A percentile compares a stretch with the other conserved stretches of the same genome.
Evolutionary conservation across 148 eudicot genomes (phyloP).

Genomic region (Nyssa sinensis): DNA sequence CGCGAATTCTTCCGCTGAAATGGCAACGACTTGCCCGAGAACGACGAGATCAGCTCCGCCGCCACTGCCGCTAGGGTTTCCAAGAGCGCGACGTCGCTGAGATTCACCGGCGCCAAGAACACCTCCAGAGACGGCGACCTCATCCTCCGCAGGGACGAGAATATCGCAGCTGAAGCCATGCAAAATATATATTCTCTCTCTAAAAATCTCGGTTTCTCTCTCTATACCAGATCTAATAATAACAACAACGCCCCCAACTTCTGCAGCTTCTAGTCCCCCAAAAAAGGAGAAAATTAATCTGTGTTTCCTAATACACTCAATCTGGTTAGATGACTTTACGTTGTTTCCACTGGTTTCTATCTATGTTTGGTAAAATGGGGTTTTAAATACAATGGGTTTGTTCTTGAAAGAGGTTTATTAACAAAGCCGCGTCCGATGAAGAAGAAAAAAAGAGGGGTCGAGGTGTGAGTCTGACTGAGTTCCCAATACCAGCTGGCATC

Average conservation of each 20-base stretch:
- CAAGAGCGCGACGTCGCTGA: slow-evolving; percentile 50
- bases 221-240: too few relatives aligned
- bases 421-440: too few relatives aligned
- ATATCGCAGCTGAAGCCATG: slow-evolving; percentile 78
- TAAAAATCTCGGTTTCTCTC: slow-evolving; percentile 3
- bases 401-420: too few relatives aligned
- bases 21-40: slow-evolving; percentile 34
- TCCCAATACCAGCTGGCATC: background rate
- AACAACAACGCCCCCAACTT: too few relatives aligned
- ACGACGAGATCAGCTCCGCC: slow-evolving; percentile 46
- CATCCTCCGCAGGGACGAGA: slow-evolving; percentile 65
- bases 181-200: background rate
- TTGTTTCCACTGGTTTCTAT: too few relatives aligned
- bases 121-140: slow-evolving; percentile 81
- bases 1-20: slow-evolving; percentile 58
- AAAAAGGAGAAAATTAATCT: too few relatives aligned
- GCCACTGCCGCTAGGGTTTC: slow-evolving; percentile 47
- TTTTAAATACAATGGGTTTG: too few relatives aligned
- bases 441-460: too few relatives aligned
- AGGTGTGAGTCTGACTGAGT: slow-evolving; percentile 12
- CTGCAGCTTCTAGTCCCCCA: too few relatives aligned
- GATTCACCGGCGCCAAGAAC: slow-evolving; percentile 82
- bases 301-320: too few relatives aligned
- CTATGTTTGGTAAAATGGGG: too few relatives aligned
- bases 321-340: too few relatives aligned